Evolutionary conservation across 2,329 filamentous ascomycete genomes (phyloP), one percentile per base, ranked within the genome.

Genomic region (Diaporthe australafricana): DNA sequence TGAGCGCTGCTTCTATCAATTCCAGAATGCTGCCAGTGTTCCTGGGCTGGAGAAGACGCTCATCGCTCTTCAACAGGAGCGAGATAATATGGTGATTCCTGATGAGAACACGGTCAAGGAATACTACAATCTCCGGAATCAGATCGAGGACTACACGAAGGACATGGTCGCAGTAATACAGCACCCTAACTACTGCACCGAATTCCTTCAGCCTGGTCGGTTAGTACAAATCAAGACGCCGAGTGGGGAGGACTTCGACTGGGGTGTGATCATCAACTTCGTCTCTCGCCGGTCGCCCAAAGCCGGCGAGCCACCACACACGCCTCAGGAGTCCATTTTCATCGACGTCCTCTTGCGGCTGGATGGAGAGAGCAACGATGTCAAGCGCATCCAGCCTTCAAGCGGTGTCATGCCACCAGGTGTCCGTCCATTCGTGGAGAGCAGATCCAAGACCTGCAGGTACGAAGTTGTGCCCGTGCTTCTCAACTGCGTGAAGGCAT

Each of bases 1-100:
- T n/a, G 95, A 98, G 84, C 90, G 93, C 76, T 99, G 96, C 80
- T 99, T 99, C 85, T 97, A 94, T 82, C 96, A 99, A 82, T 99
- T 99, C 83, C 96, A 99, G 81, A 98, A 97, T 78, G 94, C 94
- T 2, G 93, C 96, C 14, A 95, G 93, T 76, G 94, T 98, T 11
- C 93, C 93, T 25, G 87, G 88, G 16, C 83, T 98, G 27, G 96
- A 99, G 82, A 94, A 93, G 80, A 92, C 97, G 75, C 85, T 98
- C 72, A 90, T 91, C 79, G 88, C 93, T 57, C 83, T 98, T 40
- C 95, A 98, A 80, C 89, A 89, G 72, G 90, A 96, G 80, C 90
- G 91, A 73, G 89, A 93, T 66, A 87, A 87, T 56, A 90, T 96
- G 83, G 85, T 89, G 62, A 98, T 99, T 74, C 87, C 93, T 0